Conservation (phyloP, 495 filamentous ascomycete species). For the Penicillium soppii region DNA sequence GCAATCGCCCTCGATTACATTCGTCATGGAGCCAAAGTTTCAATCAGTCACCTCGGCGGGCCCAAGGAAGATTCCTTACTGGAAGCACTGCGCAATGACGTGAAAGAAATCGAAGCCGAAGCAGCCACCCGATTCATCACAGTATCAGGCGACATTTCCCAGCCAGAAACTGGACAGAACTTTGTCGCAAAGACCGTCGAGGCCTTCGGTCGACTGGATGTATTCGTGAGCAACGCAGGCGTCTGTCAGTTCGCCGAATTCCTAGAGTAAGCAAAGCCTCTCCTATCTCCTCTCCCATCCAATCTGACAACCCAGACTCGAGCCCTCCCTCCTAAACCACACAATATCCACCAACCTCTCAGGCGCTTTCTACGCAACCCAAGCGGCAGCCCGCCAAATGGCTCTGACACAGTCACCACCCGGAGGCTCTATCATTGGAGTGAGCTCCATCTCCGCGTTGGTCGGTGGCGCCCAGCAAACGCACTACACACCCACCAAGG, state of each 20-base stretch:
- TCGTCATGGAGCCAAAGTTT: slow-evolving; percentile 66
- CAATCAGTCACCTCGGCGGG: slow-evolving; percentile 68
- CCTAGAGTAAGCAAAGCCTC: slow-evolving; percentile 51
- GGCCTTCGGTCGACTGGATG: slow-evolving; percentile 63
- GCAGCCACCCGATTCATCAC: slow-evolving; percentile 53
- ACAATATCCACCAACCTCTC: slow-evolving; percentile 78
- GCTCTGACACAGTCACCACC: slow-evolving; percentile 52
- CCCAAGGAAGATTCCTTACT: slow-evolving; percentile 53
- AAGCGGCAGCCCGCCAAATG: slow-evolving; percentile 83
- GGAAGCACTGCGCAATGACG: slow-evolving; percentile 51
- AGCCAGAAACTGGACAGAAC: slow-evolving; percentile 57
- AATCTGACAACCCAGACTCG: slow-evolving; percentile 37
- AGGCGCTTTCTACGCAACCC: slow-evolving; percentile 81
- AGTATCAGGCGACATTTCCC: slow-evolving; percentile 64
- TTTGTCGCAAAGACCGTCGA: slow-evolving; percentile 59
- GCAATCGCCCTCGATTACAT: slow-evolving; percentile 72
- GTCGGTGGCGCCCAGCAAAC: slow-evolving; percentile 79
- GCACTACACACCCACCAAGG: slow-evolving; percentile 92
- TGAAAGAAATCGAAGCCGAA: slow-evolving; percentile 40
- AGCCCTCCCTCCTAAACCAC: slow-evolving; percentile 57
- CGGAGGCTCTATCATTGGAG: slow-evolving; percentile 79
- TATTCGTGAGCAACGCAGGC: slow-evolving; percentile 87
- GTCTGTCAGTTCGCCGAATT: slow-evolving; percentile 84
- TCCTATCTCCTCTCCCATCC: not conserved
- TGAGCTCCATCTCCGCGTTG: slow-evolving; percentile 80